Conservation (phyloP, 805 yeast genomes). For the Candida pseudofarinosa region DNA sequence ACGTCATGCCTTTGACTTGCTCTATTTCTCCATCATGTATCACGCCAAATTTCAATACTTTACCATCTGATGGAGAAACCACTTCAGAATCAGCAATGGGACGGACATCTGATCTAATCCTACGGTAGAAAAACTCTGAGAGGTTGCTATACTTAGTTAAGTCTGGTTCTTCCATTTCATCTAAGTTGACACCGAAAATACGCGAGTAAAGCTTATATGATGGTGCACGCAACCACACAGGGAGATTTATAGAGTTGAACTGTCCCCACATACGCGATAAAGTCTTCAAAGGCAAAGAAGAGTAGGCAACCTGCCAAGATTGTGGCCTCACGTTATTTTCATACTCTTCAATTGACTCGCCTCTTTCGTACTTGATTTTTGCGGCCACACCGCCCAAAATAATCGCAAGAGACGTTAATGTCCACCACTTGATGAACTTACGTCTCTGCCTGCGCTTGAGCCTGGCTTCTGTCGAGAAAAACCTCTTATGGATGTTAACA, state of each 20-base stretch:
- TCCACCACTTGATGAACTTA: constrained; percentile 49
- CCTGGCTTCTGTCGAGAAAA: constrained; percentile 42
- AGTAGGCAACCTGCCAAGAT: constrained; percentile 87
- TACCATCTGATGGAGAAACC: constrained; percentile 93
- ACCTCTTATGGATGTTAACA: constrained; percentile 33
- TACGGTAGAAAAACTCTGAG: constrained; percentile 88
- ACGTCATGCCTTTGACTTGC: constrained; percentile 95
- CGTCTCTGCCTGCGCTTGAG: constrained; percentile 35
- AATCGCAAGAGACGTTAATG: constrained; percentile 48
- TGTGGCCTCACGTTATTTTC: constrained; percentile 52
- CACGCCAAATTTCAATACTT: constrained; percentile 77
- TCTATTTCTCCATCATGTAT: constrained; percentile 84
- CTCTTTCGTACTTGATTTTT: constrained; percentile 35
- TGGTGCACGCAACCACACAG: constrained; percentile 83
- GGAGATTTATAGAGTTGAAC: constrained; percentile 76
- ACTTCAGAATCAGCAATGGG: constrained; percentile 66
- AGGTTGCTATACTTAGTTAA: constrained; percentile 71
- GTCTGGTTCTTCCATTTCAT: constrained; percentile 84
- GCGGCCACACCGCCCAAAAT: constrained; percentile 54
- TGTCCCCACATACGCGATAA: constrained; percentile 94
- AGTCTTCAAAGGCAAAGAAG: constrained; percentile 86
- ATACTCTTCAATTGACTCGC: constrained; percentile 26
- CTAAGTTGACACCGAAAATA: constrained; percentile 81
- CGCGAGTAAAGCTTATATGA: constrained; percentile 74
- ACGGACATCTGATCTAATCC: constrained; percentile 70